These are phyloP conservation scores for Filobasidium uniguttulatum DNA, from an alignment of 1,284 basidiomycete species.

Conservation along the genomic window DNA sequence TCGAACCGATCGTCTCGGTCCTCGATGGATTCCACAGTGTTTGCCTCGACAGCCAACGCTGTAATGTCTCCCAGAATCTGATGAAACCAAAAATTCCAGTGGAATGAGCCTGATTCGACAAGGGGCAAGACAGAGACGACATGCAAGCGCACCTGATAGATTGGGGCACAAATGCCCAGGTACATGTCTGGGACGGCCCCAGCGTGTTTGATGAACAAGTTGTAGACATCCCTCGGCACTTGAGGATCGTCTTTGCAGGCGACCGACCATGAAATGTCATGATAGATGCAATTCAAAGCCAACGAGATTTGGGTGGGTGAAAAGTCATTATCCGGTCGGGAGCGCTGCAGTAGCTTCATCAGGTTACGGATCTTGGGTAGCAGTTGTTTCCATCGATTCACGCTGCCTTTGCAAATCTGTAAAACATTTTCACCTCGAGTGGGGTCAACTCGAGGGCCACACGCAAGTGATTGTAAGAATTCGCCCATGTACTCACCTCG, in stretches of 20 bases:
- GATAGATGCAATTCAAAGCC: constrained; percentile 22
- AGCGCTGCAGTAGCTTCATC: constrained; percentile 6
- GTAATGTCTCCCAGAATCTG: background rate
- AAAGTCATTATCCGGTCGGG: constrained; percentile 6
- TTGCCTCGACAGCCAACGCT: background rate
- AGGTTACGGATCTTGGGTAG: constrained; percentile 13
- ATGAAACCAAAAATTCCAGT: background rate
- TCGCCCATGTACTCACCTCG: constrained; percentile 19
- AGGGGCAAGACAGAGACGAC: too few relatives aligned
- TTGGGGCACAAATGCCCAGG: constrained; percentile 20
- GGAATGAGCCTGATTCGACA: too few relatives aligned
- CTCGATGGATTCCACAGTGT: constrained; percentile 1
- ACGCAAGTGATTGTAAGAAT: background rate
- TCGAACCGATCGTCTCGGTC: constrained; percentile 14
- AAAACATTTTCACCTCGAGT: background rate
- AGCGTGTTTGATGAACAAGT: constrained; percentile 17
- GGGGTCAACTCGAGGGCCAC: background rate
- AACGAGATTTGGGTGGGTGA: constrained; percentile 17
- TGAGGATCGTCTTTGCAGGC: constrained; percentile 18
- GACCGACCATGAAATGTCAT: constrained; percentile 19
- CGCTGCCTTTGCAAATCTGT: constrained; percentile 10
- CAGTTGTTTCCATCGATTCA: constrained; percentile 12
- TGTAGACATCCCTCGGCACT: constrained; percentile 21
- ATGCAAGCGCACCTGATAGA: constrained; percentile 17
- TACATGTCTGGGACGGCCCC: constrained; percentile 21